Evolutionary conservation across 208 protist genomes (phyloP).

Genomic region (Acanthamoeba royreba): DNA sequence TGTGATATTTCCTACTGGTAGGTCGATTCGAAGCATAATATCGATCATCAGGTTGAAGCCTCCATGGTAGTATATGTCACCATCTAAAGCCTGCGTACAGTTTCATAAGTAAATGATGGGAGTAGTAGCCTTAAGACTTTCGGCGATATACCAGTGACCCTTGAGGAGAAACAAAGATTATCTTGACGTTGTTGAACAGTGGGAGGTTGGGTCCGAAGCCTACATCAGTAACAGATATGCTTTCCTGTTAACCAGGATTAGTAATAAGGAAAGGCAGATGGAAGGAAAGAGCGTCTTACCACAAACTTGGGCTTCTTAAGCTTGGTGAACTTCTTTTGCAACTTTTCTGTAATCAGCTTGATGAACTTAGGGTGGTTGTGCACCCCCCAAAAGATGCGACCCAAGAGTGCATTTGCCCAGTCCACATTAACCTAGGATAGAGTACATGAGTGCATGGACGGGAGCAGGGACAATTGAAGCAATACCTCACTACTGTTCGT

Average conservation of each 20-base stretch:
- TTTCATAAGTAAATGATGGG: not conserved
- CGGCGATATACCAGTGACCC: not conserved
- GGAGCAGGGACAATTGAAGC: not conserved
- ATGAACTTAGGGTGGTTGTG: not conserved
- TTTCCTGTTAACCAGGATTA: not conserved
- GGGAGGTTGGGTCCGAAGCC: not conserved
- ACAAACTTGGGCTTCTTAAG: conserved; percentile 8
- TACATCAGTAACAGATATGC: not conserved
- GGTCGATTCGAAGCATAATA: not conserved
- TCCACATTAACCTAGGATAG: not conserved
- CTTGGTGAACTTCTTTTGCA: not conserved
- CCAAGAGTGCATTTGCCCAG: not conserved
- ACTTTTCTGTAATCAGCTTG: not conserved
- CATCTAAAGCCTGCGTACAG: not conserved
- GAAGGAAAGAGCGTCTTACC: not conserved
- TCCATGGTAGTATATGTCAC: not conserved
- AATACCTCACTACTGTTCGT: not conserved
- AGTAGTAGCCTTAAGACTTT: too few relatives aligned
- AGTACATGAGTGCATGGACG: too few relatives aligned
- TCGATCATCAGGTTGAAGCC: conserved; percentile 16
- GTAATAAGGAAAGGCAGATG: not conserved
- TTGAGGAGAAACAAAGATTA: not conserved
- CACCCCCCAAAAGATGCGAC: not conserved
- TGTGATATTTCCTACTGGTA: not conserved
- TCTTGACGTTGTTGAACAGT: not conserved